phyloP scores from a whole-genome alignment of 441 rosid species.

The Gossypium laxum region DNA sequence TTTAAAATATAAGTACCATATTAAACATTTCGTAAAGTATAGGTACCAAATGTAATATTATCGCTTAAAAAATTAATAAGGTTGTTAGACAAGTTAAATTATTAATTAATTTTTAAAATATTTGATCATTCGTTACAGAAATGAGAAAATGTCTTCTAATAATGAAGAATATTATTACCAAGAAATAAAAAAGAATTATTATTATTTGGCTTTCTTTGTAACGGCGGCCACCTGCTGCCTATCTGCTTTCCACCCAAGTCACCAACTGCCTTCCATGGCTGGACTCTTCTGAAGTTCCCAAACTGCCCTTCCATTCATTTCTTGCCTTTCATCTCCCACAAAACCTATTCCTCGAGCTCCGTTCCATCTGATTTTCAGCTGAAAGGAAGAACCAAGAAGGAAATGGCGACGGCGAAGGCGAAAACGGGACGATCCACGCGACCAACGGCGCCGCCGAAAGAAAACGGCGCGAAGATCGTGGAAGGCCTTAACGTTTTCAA shows the following conservation, averaged over 20 bases:
- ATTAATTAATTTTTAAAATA: background rate
- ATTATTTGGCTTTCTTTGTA: background rate
- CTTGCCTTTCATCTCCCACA: background rate
- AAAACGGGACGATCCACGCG: slow-evolving; percentile 35
- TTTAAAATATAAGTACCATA: no score
- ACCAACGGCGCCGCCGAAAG: slow-evolving; percentile 49
- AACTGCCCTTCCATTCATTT: background rate
- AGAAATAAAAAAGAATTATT: background rate
- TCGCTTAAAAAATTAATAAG: background rate
- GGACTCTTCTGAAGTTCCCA: slow-evolving; percentile 2
- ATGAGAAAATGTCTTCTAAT: background rate
- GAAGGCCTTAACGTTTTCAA: slow-evolving; percentile 74
- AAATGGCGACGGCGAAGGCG: slow-evolving; percentile 51
- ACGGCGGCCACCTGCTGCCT: background rate
- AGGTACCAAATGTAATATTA: background rate
- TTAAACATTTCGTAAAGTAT: no score
- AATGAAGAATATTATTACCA: background rate
- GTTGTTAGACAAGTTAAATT: background rate
- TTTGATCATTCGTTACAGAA: background rate
- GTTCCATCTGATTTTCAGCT: background rate
- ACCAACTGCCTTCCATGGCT: slow-evolving; percentile 4
- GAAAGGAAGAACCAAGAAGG: background rate
- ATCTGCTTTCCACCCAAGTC: background rate
- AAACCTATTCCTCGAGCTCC: background rate
- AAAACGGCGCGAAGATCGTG: slow-evolving; percentile 61